Evolutionary conservation across 352 stramenopile genomes (phyloP), one percentile per base, ranked within the genome.

Genomic region (Phytophthora cryptogea): DNA sequence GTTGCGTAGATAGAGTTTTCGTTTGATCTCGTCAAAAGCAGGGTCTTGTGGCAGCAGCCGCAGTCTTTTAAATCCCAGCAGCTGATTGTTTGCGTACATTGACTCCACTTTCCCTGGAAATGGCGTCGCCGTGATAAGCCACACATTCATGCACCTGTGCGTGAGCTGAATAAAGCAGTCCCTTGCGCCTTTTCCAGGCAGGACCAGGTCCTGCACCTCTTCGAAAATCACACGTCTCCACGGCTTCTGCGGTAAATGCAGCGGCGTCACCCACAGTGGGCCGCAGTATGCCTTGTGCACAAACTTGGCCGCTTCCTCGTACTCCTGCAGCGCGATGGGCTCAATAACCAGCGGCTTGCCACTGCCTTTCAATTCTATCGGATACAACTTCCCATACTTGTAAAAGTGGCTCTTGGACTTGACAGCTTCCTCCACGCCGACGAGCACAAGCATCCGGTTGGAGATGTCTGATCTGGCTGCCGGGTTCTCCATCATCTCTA

Each of bases 61-160:
- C 28, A 96, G 59, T 2, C 85, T 63, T 54, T 90, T 90, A 44
- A 96, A 96, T 20, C 87, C 87, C 0, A 96, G 63, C 30, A 94
- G 52, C 54, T 96, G 85, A 57, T 96, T 92, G 58, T 96, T 96
- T n/a, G 87, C 87, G 45, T 94, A 94, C 42, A 96, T 91, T 20
- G 78, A 90, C 14, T 87, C 83, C 3, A 73, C 76, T 16, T 88
- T 89, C 16, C 85, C 80, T 0, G 87, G 85, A 30, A 96, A 95
- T 9, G 87, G 85, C 36, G 87, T 95, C 9, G 87, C 87, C 5
- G 79, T 93, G 53, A 95, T 90, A 43, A 95, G 67, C 87, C 87
- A 95, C 27, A 93, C 80, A 64, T 95, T 87, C 55, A 86, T 64
- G 40, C 81, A 85, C 13, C 71, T 66, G 28, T 77, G 78, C 28